Percentiles rank a stretch among this genome's conserved stretches.
phyloP scores from a whole-genome alignment of 805 yeast species.

The Candida andamanensis region DNA sequence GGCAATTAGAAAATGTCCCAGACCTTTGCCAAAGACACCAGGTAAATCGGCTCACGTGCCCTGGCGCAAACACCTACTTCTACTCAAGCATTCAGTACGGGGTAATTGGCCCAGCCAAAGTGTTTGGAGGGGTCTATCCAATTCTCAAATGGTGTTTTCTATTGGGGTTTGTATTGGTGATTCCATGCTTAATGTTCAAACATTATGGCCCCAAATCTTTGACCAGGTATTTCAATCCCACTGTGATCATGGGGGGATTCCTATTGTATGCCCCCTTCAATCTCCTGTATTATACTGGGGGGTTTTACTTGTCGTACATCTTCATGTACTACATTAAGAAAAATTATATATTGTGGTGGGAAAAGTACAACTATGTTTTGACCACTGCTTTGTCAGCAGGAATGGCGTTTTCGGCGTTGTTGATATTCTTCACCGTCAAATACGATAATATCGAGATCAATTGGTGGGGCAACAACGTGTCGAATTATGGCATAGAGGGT shows the following conservation, averaged over 20 bases:
- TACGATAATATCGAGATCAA: slow-evolving; percentile 37
- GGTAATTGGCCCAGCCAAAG: slow-evolving; percentile 54
- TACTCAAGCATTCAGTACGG: slow-evolving; percentile 52
- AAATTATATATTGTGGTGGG: slow-evolving; percentile 57
- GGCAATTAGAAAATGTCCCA: slow-evolving; percentile 34
- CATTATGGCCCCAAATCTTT: slow-evolving; percentile 26
- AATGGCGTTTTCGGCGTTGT: slow-evolving; percentile 55
- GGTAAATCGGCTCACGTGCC: slow-evolving; percentile 33
- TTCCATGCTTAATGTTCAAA: slow-evolving; percentile 35
- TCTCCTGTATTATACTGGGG: slow-evolving; percentile 50
- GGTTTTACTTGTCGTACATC: slow-evolving; percentile 50
- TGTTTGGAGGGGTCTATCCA: slow-evolving; percentile 52
- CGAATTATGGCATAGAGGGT: slow-evolving; percentile 34
- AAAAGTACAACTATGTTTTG: slow-evolving; percentile 62
- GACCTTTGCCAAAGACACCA: slow-evolving; percentile 34
- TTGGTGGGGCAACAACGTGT: slow-evolving; percentile 63
- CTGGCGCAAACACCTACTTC: slow-evolving; percentile 46
- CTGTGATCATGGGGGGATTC: slow-evolving; percentile 48
- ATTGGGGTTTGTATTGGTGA: slow-evolving; percentile 41
- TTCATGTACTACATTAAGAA: slow-evolving; percentile 54
- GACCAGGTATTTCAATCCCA: slow-evolving; percentile 47
- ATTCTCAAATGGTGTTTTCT: slow-evolving; percentile 55
- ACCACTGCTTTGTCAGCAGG: slow-evolving; percentile 58
- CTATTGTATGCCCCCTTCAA: slow-evolving; percentile 48
- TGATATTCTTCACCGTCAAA: slow-evolving; percentile 52